A percentile compares a stretch with the other conserved stretches of the same genome.
These are phyloP conservation scores for Silene conica DNA, from an alignment of 148 eudicot genomes.

Conservation along the genomic window DNA sequence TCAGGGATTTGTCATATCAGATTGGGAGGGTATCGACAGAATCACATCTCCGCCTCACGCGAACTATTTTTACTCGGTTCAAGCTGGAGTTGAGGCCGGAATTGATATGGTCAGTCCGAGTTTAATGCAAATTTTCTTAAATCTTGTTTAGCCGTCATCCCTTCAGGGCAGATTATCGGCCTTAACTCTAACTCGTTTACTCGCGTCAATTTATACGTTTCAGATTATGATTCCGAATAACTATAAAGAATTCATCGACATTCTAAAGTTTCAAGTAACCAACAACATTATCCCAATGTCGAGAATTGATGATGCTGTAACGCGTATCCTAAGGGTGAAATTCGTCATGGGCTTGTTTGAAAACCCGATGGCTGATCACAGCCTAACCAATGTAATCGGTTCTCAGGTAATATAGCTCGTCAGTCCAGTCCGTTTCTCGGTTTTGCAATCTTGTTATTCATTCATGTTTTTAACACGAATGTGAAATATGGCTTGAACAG, in stretches of 20 bases:
- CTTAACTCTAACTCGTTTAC: neutral
- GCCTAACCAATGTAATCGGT: slow-evolving; percentile 40
- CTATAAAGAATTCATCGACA: slow-evolving; percentile 42
- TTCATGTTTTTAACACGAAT: no score
- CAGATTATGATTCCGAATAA: slow-evolving; percentile 53
- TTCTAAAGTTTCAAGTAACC: slow-evolving; percentile 36
- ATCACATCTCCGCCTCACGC: slow-evolving; percentile 61
- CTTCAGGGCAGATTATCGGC: no score
- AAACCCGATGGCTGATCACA: slow-evolving; percentile 50
- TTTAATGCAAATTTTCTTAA: neutral
- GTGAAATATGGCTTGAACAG: slow-evolving; percentile 24
- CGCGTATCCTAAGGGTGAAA: slow-evolving; percentile 54
- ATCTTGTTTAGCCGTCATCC: no score
- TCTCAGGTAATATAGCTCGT: slow-evolving; percentile 25
- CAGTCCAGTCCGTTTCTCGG: neutral
- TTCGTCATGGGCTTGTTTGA: slow-evolving; percentile 66
- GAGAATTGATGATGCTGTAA: slow-evolving; percentile 60
- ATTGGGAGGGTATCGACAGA: slow-evolving; percentile 67
- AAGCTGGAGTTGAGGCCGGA: slow-evolving; percentile 50
- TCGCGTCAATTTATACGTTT: neutral
- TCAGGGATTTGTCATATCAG: slow-evolving; percentile 71
- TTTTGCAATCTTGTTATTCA: neutral
- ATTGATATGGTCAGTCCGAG: slow-evolving; percentile 53
- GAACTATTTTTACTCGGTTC: slow-evolving; percentile 56
- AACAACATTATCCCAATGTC: slow-evolving; percentile 46